These are phyloP conservation scores for Ogataea minuta DNA, from an alignment of 805 yeast genomes.

Conservation along the genomic window DNA sequence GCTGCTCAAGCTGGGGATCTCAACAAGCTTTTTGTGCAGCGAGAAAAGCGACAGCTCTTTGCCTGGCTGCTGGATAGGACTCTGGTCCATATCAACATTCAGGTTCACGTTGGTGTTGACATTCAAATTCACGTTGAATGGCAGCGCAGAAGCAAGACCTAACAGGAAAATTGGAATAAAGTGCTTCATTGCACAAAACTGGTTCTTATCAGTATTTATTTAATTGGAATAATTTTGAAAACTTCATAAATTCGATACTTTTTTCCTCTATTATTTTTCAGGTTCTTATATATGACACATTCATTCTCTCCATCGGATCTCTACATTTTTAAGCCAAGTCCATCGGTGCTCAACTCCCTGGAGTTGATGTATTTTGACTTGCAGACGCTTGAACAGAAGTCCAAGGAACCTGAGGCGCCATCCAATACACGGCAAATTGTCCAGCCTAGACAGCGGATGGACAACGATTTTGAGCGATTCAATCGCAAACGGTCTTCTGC, in stretches of 20 bases:
- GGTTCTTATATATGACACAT: slow-evolving; percentile 4
- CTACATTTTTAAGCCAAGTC: slow-evolving; percentile 49
- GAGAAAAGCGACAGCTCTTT: slow-evolving; percentile 19
- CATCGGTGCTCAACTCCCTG: slow-evolving; percentile 42
- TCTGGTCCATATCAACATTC: background rate
- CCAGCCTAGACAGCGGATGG: slow-evolving; percentile 15
- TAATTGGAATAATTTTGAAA: background rate
- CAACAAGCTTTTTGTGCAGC: slow-evolving; percentile 37
- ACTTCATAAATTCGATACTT: too few relatives aligned
- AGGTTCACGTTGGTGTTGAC: slow-evolving; percentile 9
- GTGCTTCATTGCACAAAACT: too few relatives aligned
- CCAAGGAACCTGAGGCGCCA: slow-evolving; percentile 17
- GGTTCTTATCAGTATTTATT: background rate
- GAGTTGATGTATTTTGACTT: slow-evolving; percentile 56
- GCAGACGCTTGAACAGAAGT: slow-evolving; percentile 36
- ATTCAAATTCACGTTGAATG: slow-evolving; percentile 11
- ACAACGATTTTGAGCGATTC: slow-evolving; percentile 27
- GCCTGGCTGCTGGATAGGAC: background rate
- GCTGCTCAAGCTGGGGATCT: slow-evolving; percentile 36
- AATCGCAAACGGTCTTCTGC: slow-evolving; percentile 55
- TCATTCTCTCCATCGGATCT: slow-evolving; percentile 31
- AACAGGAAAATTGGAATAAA: background rate
- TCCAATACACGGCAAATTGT: slow-evolving; percentile 5
- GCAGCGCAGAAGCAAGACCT: background rate
- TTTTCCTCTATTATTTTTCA: slow-evolving; percentile 2